Conservation (phyloP, 2,329 filamentous ascomycete species). For the Talaromyces amestolkiae region DNA sequence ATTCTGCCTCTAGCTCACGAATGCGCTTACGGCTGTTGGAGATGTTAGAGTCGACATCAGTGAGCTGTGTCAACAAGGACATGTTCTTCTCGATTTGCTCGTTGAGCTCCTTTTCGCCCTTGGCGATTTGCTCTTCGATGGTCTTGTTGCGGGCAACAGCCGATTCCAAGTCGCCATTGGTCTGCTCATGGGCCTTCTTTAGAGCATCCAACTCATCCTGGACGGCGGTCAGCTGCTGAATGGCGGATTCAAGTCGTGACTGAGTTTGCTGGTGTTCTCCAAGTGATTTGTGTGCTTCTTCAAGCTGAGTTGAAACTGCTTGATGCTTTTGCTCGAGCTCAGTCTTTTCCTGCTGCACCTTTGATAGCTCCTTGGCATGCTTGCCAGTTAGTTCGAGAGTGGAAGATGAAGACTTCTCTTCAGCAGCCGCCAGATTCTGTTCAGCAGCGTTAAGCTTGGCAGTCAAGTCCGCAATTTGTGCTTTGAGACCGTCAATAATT, state of each 20-base stretch:
- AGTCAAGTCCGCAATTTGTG: conserved; percentile 55
- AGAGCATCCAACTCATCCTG: conserved; percentile 34
- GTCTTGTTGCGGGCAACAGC: conserved; percentile 29
- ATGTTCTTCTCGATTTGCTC: conserved; percentile 44
- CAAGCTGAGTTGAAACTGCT: conserved; percentile 55
- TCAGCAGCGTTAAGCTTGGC: conserved; percentile 61
- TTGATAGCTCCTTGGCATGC: conserved; percentile 48
- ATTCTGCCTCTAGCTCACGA: conserved; percentile 40
- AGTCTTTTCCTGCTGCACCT: conserved; percentile 42
- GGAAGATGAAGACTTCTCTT: conserved; percentile 37
- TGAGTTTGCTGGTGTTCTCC: conserved; percentile 73
- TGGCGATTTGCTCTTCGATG: conserved; percentile 34
- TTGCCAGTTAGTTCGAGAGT: conserved; percentile 44
- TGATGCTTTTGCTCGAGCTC: conserved; percentile 45
- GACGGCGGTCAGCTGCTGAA: conserved; percentile 48
- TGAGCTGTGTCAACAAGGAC: conserved; percentile 39
- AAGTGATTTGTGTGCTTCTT: conserved; percentile 79
- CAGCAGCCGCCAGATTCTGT: conserved; percentile 43
- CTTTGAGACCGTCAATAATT: conserved; percentile 38
- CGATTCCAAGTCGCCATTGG: conserved; percentile 34
- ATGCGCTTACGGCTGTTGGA: conserved; percentile 37
- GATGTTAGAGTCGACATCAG: conserved; percentile 38
- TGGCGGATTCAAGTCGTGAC: conserved; percentile 64
- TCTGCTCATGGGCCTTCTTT: conserved; percentile 32
- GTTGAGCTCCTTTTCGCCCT: conserved; percentile 38